Conservation (phyloP, 768 basidiomycete species). For the Lactarius trivialis region DNA sequence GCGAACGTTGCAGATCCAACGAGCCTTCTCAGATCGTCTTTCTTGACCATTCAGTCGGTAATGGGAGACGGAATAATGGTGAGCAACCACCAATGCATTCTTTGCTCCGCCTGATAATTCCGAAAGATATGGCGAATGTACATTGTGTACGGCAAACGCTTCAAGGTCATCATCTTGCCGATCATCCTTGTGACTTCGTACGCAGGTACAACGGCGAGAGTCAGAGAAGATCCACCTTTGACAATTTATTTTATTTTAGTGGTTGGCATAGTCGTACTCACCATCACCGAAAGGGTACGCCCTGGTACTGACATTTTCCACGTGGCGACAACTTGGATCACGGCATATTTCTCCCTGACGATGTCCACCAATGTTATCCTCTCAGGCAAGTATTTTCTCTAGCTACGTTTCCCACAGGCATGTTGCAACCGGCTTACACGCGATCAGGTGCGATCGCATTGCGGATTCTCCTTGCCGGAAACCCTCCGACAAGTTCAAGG, state of each 20-base stretch:
- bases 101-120: background rate
- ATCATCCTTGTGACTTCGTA: background rate
- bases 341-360: background rate
- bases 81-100: background rate
- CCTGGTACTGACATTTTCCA: background rate
- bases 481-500: background rate
- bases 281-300: background rate
- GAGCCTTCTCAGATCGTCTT: background rate
- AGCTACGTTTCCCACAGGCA: background rate
- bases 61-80: background rate
- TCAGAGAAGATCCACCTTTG: background rate
- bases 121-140: conserved; percentile 13
- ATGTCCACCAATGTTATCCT: conserved; percentile 3
- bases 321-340: conserved; percentile 1
- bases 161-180: background rate
- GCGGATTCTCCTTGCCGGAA: background rate
- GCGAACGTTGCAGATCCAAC: background rate
- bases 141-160: background rate
- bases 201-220: background rate
- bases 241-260: background rate
- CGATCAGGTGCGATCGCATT: conserved; percentile 5
- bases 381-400: background rate
- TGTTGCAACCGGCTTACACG: background rate
- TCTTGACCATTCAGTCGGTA: background rate
- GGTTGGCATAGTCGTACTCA: background rate